These are phyloP conservation scores for Volvox carteri DNA, from an alignment of 163 green algal species.

Conservation along the genomic window DNA sequence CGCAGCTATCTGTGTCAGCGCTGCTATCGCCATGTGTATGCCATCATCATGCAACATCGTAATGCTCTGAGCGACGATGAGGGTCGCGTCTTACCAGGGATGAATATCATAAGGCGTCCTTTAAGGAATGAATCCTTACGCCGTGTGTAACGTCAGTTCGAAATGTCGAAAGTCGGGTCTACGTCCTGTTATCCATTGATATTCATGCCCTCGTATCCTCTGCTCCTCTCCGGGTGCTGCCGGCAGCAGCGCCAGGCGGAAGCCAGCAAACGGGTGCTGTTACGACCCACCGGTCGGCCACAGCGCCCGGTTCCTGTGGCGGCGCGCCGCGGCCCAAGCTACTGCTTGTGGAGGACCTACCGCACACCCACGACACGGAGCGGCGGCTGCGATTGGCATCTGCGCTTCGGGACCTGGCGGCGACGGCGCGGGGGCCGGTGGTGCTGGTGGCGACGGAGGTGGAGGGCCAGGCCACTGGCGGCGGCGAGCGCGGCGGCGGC, in stretches of 20 bases:
- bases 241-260: not conserved
- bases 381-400: conserved; percentile 64
- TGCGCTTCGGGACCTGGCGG: conserved; percentile 65
- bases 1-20: too few relatives aligned
- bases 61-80: too few relatives aligned
- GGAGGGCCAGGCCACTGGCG: conserved; percentile 37
- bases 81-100: too few relatives aligned
- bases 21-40: too few relatives aligned
- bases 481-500: conserved; percentile 17
- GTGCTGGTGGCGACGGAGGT: conserved; percentile 77
- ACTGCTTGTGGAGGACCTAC: conserved; percentile 86
- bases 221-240: too few relatives aligned
- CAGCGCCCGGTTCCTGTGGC: not conserved
- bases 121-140: too few relatives aligned
- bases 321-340: conserved; percentile 65
- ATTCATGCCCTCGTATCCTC: too few relatives aligned
- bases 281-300: not conserved
- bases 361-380: conserved; percentile 67
- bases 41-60: too few relatives aligned
- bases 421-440: conserved; percentile 67
- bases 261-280: not conserved
- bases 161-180: too few relatives aligned
- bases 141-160: too few relatives aligned
- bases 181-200: too few relatives aligned
- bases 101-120: too few relatives aligned